A percentile compares a stretch with the other conserved stretches of the same genome.
These are phyloP conservation scores for Trametes cingulata DNA, from an alignment of 768 basidiomycete species.

Conservation along the genomic window DNA sequence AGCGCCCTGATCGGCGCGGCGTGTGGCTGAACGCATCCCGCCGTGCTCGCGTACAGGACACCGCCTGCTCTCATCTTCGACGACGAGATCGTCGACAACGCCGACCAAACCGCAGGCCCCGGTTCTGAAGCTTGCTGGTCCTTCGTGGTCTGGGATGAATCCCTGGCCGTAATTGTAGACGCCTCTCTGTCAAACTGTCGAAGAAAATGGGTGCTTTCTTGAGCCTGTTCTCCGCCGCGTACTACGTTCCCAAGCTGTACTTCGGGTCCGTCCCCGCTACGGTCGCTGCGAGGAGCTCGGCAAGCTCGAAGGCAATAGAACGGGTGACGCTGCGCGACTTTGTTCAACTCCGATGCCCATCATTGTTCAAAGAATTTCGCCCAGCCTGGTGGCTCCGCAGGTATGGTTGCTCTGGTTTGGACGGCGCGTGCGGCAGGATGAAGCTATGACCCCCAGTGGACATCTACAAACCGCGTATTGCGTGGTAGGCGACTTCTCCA, in stretches of 20 bases:
- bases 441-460: slow-evolving; percentile 40
- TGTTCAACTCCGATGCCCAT: slow-evolving; percentile 30
- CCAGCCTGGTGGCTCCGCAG: slow-evolving; percentile 36
- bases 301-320: slow-evolving; percentile 12
- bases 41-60: too few species aligned
- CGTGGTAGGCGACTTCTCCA: slow-evolving; percentile 61
- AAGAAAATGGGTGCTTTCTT: slow-evolving; percentile 23
- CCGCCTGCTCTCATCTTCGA: too few species aligned
- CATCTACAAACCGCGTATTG: slow-evolving; percentile 66
- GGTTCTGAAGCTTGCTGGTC: too few species aligned
- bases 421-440: not conserved
- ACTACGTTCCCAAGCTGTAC: slow-evolving; percentile 23
- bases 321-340: slow-evolving; percentile 25
- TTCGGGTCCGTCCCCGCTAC: slow-evolving; percentile 25
- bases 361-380: slow-evolving; percentile 28
- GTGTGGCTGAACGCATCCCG: too few species aligned
- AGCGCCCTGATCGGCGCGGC: too few species aligned
- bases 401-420: slow-evolving; percentile 7
- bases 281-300: slow-evolving; percentile 17
- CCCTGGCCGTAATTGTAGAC: too few species aligned
- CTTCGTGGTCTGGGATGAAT: too few species aligned
- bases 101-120: too few species aligned
- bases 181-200: not conserved
- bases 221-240: slow-evolving; percentile 22
- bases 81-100: too few species aligned